Base-by-base conservation (phyloP, 2,329 filamentous ascomycete genomes). In the Camillea tinctor region DNA sequence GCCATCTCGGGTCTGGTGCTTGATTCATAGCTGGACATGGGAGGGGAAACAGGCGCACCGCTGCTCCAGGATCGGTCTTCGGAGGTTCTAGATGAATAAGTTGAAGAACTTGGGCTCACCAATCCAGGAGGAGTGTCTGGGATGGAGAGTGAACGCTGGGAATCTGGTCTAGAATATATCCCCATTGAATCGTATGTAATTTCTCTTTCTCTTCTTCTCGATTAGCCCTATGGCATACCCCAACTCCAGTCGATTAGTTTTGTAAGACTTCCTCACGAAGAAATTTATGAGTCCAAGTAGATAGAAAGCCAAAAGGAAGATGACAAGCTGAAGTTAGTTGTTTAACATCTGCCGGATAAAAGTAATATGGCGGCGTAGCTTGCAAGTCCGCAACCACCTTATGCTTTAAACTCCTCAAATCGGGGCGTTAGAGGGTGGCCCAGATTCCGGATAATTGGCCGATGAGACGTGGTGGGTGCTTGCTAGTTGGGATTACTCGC, bases 11-110 rank as follows among this genome's bases (percentile, higher is more conserved):
- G 69, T 69, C 73, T 77, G 63, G 75, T 70, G 64, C 74, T 71
- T 64, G 78, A 80, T 60, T 84, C 84, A 84, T 85, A 81, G 73
- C 77, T 81, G 70, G 83, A 82, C 84, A 86, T 86, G 66, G 81
- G 80, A 71, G 83, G 79, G 63, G 82, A 82, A 63, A 81, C 74
- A 60, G 80, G 79, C 60, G 74, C 72, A 62, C 73, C 71, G 55
- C 75, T 74, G 55, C 75, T 76, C 79, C 80, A 82, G 59, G 75
- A 71, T 67, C 77, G 75, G 64, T 82, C 80, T 68, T 78, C 79
- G 55, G 76, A 76, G 22, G 76, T 75, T 71, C 76, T 78, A 55
- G 78, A 79, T 11, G 79, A 79, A 68, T 78, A 80, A 26, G 78
- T 78, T 19, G 80, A 79, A 56, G 79, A 79, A 58, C 78, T 79